A percentile compares a stretch with the other conserved stretches of the same genome.
These are phyloP conservation scores for Tanacetum coccineum DNA, from an alignment of 129 eudicot genomes.

Conservation along the genomic window DNA sequence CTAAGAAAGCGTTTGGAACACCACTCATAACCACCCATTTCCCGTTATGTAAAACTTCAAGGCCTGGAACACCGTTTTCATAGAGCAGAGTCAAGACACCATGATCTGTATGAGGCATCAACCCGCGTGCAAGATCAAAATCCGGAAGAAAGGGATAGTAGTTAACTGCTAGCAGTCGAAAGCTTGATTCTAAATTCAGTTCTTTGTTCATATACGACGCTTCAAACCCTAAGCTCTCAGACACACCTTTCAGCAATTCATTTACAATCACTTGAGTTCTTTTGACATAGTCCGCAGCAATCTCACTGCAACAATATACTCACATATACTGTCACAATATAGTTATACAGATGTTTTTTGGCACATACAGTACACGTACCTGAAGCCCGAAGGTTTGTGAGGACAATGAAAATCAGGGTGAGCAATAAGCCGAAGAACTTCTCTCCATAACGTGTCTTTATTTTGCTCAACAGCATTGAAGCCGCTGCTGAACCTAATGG, in stretches of 20 bases:
- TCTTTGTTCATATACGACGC: constrained; percentile 26
- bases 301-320: constrained; percentile 16
- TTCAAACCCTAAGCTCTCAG: constrained; percentile 39
- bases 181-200: constrained; percentile 30
- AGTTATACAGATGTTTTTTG: background rate
- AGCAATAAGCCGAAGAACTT: background rate
- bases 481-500: background rate
- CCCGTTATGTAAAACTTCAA: constrained; percentile 30
- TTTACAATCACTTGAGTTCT: constrained; percentile 21
- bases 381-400: background rate
- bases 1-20: constrained; percentile 23
- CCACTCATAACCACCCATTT: constrained; percentile 32
- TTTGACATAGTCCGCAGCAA: constrained; percentile 29
- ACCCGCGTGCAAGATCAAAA: constrained; percentile 1
- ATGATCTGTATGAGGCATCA: constrained; percentile 37
- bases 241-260: constrained; percentile 38
- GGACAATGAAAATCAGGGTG: background rate
- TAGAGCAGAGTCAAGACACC: constrained; percentile 36
- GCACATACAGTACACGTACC: background rate
- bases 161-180: constrained; percentile 31
- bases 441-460: background rate
- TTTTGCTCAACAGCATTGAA: background rate
- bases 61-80: constrained; percentile 30
- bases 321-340: background rate
- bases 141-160: constrained; percentile 30